Base-by-base conservation (phyloP, 768 basidiomycete genomes). In the Suillus discolor region DNA sequence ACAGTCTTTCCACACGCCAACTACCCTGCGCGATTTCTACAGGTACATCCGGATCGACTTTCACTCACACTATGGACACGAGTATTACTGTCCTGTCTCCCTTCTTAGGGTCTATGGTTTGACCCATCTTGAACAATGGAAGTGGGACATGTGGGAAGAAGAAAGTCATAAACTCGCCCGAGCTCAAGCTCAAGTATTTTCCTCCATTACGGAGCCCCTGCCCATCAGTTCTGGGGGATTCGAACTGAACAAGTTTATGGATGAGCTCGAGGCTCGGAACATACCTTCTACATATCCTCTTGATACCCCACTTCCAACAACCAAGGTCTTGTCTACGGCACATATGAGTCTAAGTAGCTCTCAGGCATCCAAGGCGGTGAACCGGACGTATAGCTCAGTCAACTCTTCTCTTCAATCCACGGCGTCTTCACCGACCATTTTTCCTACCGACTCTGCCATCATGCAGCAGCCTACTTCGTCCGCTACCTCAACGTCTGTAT, bases 111-210 rank as follows among this genome's bases (percentile, higher is more conserved):
- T 97, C 1, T 99, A 96, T 67, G 97, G 97, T 6, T 87, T 97
- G 62, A 98, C 96, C 1, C 96, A 99, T 79, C 88, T 99, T 68
- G 96, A 99, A 67, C 88, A 96, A 71, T 99, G 93, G 88, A 96
- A 97, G 71, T 92, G 94, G 91, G 93, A 94, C 59, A 81, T 82
- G 7, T 94, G 92, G 92, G 87, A 91, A 70, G 84, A 81, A 4
- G 90, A 92, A 73, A 90, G 90, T 68, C 81, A 76, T 45, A 81
- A 81, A 1, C 84, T 84, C 59, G 59, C 59, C 39, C 41, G 41
- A 28, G 59, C 41, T 42, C 59, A 42, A 20, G 41, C 18, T 28
- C 41, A 42, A 60, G 59, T 12, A 4, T 60, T 60, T 42, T 7
- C 59, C 18, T 31, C 59, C 25, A 42, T 60, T 20, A 18, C 41